Percentiles rank a stretch among this genome's conserved stretches.
phyloP scores from a whole-genome alignment of 148 eudicot genomes.

The Rhododendron vialii region DNA sequence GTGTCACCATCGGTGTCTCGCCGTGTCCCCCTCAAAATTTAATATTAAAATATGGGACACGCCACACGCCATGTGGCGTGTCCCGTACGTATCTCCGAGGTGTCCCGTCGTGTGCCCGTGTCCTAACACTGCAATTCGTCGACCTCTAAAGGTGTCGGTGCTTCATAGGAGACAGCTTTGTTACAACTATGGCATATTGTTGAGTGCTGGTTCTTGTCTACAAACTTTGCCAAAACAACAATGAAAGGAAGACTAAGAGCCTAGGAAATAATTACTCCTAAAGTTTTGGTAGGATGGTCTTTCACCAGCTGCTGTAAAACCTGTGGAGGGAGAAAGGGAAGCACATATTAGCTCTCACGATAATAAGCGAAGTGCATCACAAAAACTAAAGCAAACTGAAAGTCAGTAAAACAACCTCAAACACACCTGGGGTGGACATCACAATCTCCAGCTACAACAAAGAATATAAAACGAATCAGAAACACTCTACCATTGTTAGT shows the following conservation, averaged over 20 bases:
- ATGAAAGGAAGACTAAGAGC: not conserved
- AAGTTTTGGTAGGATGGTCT: constrained; percentile 44
- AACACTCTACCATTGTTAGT: not conserved
- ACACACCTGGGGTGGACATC: constrained; percentile 74
- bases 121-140: too few species aligned
- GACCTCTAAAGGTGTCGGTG: too few species aligned
- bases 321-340: constrained; percentile 25
- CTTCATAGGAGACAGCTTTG: too few species aligned
- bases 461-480: constrained; percentile 3
- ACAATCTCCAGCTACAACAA: constrained; percentile 68
- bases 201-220: not conserved
- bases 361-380: not conserved
- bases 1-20: too few species aligned
- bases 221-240: not conserved
- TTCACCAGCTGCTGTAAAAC: constrained; percentile 51
- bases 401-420: constrained; percentile 49
- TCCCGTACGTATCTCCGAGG: too few species aligned
- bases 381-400: not conserved
- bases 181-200: not conserved
- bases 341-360: not conserved
- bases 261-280: constrained; percentile 46
- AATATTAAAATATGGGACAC: too few species aligned
- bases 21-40: too few species aligned
- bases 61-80: too few species aligned
- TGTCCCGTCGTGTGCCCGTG: too few species aligned